These are phyloP conservation scores for Gastrolobium bilobum DNA, from an alignment of 306 rosid genomes.

Conservation along the genomic window DNA sequence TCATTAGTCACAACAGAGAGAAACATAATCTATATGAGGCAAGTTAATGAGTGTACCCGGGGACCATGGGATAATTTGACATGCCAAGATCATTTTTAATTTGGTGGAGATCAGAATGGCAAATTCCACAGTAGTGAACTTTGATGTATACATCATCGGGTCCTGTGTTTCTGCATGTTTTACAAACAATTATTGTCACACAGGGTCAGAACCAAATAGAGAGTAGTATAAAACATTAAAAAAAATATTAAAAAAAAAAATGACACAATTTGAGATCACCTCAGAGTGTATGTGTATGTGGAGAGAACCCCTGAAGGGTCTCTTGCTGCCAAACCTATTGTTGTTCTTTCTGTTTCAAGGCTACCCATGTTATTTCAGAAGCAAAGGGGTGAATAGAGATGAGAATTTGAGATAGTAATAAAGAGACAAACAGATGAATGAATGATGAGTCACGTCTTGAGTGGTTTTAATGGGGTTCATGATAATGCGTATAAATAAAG, in stretches of 20 bases:
- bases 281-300: conserved; percentile 74
- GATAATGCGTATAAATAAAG: conserved; percentile 37
- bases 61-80: conserved; percentile 94
- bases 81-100: conserved; percentile 84
- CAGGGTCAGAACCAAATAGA: not conserved
- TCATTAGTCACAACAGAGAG: not conserved
- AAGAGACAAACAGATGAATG: not conserved
- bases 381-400: not conserved
- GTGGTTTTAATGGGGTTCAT: not conserved
- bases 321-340: conserved; percentile 83
- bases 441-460: not conserved
- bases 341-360: conserved; percentile 64
- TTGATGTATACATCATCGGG: conserved; percentile 84
- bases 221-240: too few relatives aligned
- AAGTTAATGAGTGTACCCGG: conserved; percentile 61
- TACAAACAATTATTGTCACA: not conserved
- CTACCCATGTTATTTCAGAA: conserved; percentile 59
- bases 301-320: conserved; percentile 94
- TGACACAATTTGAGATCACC: conserved; percentile 46
- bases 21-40: not conserved
- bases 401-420: not conserved
- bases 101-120: conserved; percentile 88
- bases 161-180: conserved; percentile 75
- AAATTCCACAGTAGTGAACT: conserved; percentile 82
- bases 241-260: too few relatives aligned